phyloP scores from a whole-genome alignment of 176 grass and related monocot genomes.

The Triticum dicoccoides region DNA sequence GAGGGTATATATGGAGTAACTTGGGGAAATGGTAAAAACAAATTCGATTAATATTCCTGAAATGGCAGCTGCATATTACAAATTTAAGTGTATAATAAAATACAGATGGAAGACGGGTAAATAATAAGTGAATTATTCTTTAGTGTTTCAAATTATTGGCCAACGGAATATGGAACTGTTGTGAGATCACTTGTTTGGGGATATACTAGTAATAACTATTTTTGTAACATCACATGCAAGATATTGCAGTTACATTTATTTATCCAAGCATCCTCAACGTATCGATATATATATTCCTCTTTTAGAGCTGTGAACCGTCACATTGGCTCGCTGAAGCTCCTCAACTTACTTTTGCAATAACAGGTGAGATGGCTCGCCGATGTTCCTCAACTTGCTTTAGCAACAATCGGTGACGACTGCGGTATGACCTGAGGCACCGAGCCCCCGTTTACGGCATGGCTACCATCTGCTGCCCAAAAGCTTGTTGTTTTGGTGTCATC shows the following conservation, averaged over 20 bases:
- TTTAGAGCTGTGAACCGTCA: neutral
- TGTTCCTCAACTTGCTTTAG: constrained; percentile 54
- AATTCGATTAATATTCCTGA: neutral
- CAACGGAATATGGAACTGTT: neutral
- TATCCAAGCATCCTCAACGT: neutral
- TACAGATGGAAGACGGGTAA: neutral
- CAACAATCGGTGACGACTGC: constrained; percentile 11
- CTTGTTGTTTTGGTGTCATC: constrained; percentile 60
- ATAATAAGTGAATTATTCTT: neutral
- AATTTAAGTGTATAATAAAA: neutral
- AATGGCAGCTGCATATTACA: neutral
- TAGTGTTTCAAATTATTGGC: neutral
- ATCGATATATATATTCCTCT: neutral
- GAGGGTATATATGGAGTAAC: neutral
- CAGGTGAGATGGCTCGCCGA: neutral
- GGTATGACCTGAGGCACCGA: constrained; percentile 21
- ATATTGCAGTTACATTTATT: neutral
- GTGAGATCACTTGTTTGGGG: neutral
- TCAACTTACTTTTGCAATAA: neutral
- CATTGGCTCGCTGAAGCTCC: neutral
- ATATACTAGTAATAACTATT: neutral
- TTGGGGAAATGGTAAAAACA: neutral
- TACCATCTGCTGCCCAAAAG: constrained; percentile 40
- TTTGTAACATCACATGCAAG: neutral
- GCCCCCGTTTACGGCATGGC: constrained; percentile 7